Evolutionary conservation across 1,284 basidiomycete genomes (phyloP).

Genomic region (Cryptococcus maquisensis): DNA sequence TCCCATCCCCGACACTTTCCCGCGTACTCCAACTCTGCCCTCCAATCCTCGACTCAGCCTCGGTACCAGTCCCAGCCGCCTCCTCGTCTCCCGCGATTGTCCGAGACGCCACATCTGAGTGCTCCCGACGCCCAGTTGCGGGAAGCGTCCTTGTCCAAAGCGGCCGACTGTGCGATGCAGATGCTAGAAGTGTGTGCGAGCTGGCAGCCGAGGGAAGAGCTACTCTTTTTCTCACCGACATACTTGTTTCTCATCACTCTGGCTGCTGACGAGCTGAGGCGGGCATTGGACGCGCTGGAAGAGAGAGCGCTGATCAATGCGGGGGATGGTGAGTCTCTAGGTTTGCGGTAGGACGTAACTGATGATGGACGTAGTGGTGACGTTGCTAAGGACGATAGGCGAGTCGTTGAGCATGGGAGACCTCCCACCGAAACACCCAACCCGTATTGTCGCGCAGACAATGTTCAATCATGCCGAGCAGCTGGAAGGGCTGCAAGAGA

Average conservation of each 20-base stretch:
- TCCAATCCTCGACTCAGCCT: background rate
- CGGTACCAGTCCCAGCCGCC: slow-evolving; percentile 11
- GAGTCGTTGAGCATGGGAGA: too few relatives aligned
- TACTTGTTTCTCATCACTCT: slow-evolving; percentile 23
- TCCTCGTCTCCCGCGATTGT: too few relatives aligned
- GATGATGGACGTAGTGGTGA: background rate
- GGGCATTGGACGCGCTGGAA: background rate
- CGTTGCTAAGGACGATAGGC: background rate
- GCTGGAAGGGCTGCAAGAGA: too few relatives aligned
- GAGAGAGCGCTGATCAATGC: background rate
- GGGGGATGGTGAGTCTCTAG: too few relatives aligned
- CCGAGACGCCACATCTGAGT: slow-evolving; percentile 55
- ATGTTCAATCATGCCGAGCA: too few relatives aligned
- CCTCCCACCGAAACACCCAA: too few relatives aligned
- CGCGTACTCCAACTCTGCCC: background rate
- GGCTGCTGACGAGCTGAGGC: slow-evolving; percentile 7
- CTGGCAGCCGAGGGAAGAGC: slow-evolving; percentile 22
- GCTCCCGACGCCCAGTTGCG: slow-evolving; percentile 51
- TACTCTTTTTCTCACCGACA: slow-evolving; percentile 30
- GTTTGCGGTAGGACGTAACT: background rate
- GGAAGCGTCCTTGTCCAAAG: slow-evolving; percentile 1
- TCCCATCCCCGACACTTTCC: background rate
- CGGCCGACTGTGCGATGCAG: slow-evolving; percentile 26
- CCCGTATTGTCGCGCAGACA: too few relatives aligned
- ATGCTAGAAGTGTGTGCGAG: slow-evolving; percentile 26